A percentile compares a stretch with the other conserved stretches of the same genome.
Conservation (phyloP, 2,329 filamentous ascomycete genomes). For the Seiridium unicorne region DNA sequence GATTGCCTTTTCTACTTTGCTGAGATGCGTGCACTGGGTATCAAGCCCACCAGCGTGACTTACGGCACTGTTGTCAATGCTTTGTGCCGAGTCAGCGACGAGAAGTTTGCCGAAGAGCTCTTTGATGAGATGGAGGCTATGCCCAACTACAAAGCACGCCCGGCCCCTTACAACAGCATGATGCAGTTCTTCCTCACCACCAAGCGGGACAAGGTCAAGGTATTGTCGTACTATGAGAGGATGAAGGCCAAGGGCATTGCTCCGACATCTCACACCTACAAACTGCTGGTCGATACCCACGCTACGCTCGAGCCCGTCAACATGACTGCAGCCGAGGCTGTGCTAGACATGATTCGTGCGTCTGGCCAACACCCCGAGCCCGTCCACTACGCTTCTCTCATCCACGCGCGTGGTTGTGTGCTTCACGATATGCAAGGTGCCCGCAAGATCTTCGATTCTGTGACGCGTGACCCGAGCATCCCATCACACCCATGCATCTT, state of each 20-base stretch:
- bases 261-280: slow-evolving; percentile 95
- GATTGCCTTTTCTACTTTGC: slow-evolving; percentile 98
- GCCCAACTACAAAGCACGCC: slow-evolving; percentile 97
- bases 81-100: slow-evolving; percentile 92
- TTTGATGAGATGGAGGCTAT: slow-evolving; percentile 99
- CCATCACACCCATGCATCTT: slow-evolving; percentile 82
- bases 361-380: slow-evolving; percentile 79
- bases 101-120: slow-evolving; percentile 95
- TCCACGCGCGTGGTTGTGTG: slow-evolving; percentile 94
- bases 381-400: slow-evolving; percentile 92
- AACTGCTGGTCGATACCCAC: slow-evolving; percentile 92
- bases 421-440: slow-evolving; percentile 88
- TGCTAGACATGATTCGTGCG: slow-evolving; percentile 75
- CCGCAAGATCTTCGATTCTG: slow-evolving; percentile 75
- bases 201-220: slow-evolving; percentile 93
- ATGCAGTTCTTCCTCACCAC: slow-evolving; percentile 99
- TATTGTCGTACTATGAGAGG: slow-evolving; percentile 89
- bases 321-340: slow-evolving; percentile 81
- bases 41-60: slow-evolving; percentile 94
- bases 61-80: slow-evolving; percentile 99
- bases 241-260: slow-evolving; percentile 86
- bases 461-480: slow-evolving; percentile 66
- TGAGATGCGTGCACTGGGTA: slow-evolving; percentile 90
- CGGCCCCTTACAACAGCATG: slow-evolving; percentile 97
- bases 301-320: slow-evolving; percentile 90